phyloP scores from a whole-genome alignment of 2,329 filamentous ascomycete genomes.

The Fusarium sp. region DNA sequence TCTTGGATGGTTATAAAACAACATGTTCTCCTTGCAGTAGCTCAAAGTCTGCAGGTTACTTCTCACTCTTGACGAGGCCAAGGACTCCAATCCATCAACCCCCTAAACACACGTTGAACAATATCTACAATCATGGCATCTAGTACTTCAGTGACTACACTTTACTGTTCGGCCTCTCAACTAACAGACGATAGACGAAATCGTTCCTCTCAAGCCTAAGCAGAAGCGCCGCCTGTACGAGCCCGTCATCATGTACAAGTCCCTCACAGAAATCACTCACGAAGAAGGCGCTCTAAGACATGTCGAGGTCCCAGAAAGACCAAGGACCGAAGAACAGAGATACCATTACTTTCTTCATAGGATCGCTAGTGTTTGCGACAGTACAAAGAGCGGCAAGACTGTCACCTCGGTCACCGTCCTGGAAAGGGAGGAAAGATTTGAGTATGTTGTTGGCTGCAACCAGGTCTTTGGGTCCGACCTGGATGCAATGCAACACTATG shows the following conservation, averaged over 20 bases:
- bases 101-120: background rate
- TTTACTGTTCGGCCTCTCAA: fast-evolving
- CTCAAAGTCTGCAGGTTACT: background rate
- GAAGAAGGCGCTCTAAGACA: conserved; percentile 4
- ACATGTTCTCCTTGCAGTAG: no score
- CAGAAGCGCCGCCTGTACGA: conserved; percentile 45
- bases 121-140: conserved; percentile 7
- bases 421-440: conserved; percentile 39
- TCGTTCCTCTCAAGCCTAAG: conserved; percentile 22
- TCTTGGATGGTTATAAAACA: no score
- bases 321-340: conserved; percentile 30
- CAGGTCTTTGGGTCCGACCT: conserved; percentile 20
- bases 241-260: conserved; percentile 41
- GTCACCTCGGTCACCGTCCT: conserved; percentile 47
- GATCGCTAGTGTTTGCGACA: conserved; percentile 47
- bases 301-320: background rate
- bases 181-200: background rate
- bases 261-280: conserved; percentile 35
- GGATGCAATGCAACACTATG: background rate
- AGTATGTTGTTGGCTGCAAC: conserved; percentile 48
- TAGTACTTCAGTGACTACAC: background rate
- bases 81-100: background rate
- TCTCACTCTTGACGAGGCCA: background rate
- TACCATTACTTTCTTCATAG: conserved; percentile 47
- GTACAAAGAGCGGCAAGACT: conserved; percentile 39